Evolutionary conservation across 148 eudicot genomes (phyloP), one percentile per base, ranked within the genome.

Genomic region (Amaranthus cruentus): DNA sequence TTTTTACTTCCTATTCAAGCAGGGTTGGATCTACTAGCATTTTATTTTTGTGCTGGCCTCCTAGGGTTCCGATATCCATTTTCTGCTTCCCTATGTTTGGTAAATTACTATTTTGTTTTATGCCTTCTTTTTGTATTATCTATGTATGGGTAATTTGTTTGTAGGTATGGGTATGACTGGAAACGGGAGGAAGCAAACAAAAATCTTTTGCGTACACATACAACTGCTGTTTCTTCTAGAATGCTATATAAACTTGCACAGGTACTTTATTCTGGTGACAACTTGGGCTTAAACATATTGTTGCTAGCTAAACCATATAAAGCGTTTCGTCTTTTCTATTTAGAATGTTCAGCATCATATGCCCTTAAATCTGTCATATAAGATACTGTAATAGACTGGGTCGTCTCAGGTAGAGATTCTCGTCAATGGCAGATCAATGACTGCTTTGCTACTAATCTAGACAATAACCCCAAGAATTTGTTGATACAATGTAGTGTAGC

Each of bases 181-280:
- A 91, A 92, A 85, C 85, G 97, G 73, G 92, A 91, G 64, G 97
- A 95, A 78, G 99, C 96, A 46, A 76, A 85, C 69, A 94, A 94
- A 77, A 94, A 94, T 76, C 90, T 94, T 77, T 75, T 94, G 81
- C 92, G 97, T 60, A 95, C 99, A 69, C 99, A 95, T 77, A 95
- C 97, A 53, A 95, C 99, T 74, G 99, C 97, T 55, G 99, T 95
- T 78, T 95, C 99, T 70, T 87, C 99, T 12, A 90, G 97, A 84
- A 92, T 91, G 97, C 88, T 95, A 68, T 95, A 95, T 81, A 71
- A 76, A 72, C 92, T 88, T 77, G 98, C 93, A 48, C 85, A 95
- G 97, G 97, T 91, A 79, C 53, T 57, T 47, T 6, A 13, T 57
- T n/a, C 38, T 71, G 42, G 42, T 63, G 55, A 21, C 7, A 18